phyloP scores from a whole-genome alignment of 306 rosid genomes.

The Potentilla sterilis region DNA sequence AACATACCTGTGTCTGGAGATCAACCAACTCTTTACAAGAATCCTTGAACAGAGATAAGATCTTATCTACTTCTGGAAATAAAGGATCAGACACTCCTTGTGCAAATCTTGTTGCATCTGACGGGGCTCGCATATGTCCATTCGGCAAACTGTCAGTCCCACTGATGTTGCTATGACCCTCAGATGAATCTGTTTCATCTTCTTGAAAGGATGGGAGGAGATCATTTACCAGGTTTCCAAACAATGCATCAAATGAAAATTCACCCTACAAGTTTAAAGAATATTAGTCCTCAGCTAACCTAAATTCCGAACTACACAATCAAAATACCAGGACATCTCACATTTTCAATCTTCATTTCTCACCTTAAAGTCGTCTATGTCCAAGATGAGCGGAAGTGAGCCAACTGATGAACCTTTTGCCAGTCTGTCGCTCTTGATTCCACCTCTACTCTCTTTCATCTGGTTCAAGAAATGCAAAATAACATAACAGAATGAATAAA shows the following conservation, averaged over 20 bases:
- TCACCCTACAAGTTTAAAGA: conserved; percentile 52
- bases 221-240: conserved; percentile 84
- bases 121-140: conserved; percentile 54
- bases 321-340: background rate
- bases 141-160: conserved; percentile 53
- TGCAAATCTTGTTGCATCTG: conserved; percentile 55
- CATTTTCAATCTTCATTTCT: conserved; percentile 3
- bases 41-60: conserved; percentile 78
- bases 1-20: conserved; percentile 82
- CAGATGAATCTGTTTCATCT: conserved; percentile 65
- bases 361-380: conserved; percentile 93
- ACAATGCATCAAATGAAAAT: conserved; percentile 92
- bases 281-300: background rate
- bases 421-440: conserved; percentile 26
- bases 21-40: conserved; percentile 88
- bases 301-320: background rate
- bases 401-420: conserved; percentile 46
- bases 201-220: conserved; percentile 85
- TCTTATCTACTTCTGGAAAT: conserved; percentile 89
- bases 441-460: conserved; percentile 77
- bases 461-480: conserved; percentile 17
- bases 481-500: background rate
- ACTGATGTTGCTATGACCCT: conserved; percentile 39
- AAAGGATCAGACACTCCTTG: conserved; percentile 55
- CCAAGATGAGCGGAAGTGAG: conserved; percentile 83